A percentile compares a stretch with the other conserved stretches of the same genome.
These are phyloP conservation scores for Aspergillus neoniger DNA, from an alignment of 2,329 filamentous ascomycete genomes.

Conservation along the genomic window DNA sequence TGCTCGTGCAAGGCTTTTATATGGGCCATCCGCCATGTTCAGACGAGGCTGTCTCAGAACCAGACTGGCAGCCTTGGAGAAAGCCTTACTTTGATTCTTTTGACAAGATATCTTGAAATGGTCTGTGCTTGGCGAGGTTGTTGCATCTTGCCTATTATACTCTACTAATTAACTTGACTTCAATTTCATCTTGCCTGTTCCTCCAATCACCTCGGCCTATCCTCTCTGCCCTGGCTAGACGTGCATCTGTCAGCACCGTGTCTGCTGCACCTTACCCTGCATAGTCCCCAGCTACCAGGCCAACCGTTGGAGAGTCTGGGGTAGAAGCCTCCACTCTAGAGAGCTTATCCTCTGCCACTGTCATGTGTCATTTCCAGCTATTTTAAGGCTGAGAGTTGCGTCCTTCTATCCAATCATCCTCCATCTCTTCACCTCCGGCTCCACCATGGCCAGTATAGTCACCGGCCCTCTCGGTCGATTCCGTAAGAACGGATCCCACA, in stretches of 20 bases:
- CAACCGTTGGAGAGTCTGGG: not conserved
- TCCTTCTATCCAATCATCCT: not conserved
- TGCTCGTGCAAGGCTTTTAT: constrained; percentile 12
- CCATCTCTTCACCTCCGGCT: not conserved
- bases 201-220: not conserved
- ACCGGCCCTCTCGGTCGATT: constrained; percentile 34
- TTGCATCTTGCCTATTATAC: not conserved
- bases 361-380: not conserved
- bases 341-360: not conserved
- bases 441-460: constrained; percentile 32
- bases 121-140: not conserved
- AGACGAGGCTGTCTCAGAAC: not conserved
- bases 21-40: constrained; percentile 1
- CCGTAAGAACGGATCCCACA: constrained; percentile 29
- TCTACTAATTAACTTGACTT: not conserved
- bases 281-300: not conserved
- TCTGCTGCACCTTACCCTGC: not conserved
- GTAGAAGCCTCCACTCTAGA: not conserved
- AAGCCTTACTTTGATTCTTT: not conserved
- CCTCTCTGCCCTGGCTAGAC: not conserved
- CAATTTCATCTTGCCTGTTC: not conserved
- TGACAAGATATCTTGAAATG: not conserved
- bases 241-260: not conserved
- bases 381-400: not conserved
- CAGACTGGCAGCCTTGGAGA: not conserved